Conservation (phyloP, 768 basidiomycete genomes). For the Strobilomyces dryophilus region DNA sequence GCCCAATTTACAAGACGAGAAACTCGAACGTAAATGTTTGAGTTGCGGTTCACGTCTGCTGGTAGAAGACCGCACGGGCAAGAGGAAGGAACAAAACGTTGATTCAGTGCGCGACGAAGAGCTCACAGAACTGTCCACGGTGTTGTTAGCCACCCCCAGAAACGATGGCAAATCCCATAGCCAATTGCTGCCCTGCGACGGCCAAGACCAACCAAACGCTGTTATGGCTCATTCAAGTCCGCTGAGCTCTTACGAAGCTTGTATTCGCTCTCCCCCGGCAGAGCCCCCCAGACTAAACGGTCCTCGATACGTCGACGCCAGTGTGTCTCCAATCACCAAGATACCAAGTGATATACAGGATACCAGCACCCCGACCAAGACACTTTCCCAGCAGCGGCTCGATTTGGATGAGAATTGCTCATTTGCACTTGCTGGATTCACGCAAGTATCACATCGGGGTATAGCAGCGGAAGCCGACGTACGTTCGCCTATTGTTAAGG, state of each 20-base stretch:
- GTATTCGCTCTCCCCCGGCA: not conserved
- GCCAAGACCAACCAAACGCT: slow-evolving; percentile 4
- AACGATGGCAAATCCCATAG: slow-evolving; percentile 18
- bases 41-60: not conserved
- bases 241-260: slow-evolving; percentile 14
- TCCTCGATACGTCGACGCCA: slow-evolving; percentile 24
- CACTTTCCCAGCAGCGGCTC: not conserved
- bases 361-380: not conserved
- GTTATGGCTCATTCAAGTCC: slow-evolving; percentile 17
- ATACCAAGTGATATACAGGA: not conserved
- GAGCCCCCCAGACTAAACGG: not conserved
- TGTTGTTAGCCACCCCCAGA: not conserved
- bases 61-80: not conserved
- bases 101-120: not conserved
- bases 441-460: slow-evolving; percentile 12
- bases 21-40: not conserved
- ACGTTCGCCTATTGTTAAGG: slow-evolving; percentile 26
- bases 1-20: slow-evolving; percentile 9
- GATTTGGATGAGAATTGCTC: not conserved
- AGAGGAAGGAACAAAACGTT: slow-evolving; percentile 1
- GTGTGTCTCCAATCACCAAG: slow-evolving; percentile 25
- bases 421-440: slow-evolving; percentile 8
- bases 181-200: slow-evolving; percentile 18
- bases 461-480: slow-evolving; percentile 19
- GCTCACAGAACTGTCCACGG: slow-evolving; percentile 1